These are phyloP conservation scores for Aspergillus floridensis DNA, from an alignment of 2,329 filamentous ascomycete genomes.

Conservation along the genomic window DNA sequence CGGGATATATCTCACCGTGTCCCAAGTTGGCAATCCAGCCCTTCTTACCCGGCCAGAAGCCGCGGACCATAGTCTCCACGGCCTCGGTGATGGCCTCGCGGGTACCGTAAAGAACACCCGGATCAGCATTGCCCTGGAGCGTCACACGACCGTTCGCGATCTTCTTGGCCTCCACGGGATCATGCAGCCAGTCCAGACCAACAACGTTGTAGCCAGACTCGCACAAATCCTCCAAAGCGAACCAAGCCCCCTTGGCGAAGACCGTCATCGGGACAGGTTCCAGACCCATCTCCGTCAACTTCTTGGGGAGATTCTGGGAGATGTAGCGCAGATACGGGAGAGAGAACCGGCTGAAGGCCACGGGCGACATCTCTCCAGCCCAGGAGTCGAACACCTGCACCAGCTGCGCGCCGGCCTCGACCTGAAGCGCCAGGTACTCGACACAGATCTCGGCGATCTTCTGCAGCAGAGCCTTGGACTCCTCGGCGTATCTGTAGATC, in stretches of 20 bases:
- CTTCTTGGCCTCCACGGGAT: slow-evolving; percentile 77
- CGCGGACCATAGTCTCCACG: slow-evolving; percentile 81
- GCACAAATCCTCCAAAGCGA: slow-evolving; percentile 83
- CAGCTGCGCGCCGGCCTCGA: slow-evolving; percentile 89
- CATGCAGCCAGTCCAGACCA: slow-evolving; percentile 91
- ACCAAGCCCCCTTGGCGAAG: slow-evolving; percentile 97
- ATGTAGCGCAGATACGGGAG: slow-evolving; percentile 86
- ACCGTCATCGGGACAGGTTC: slow-evolving; percentile 93
- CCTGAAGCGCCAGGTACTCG: slow-evolving; percentile 88
- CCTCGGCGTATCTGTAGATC: slow-evolving; percentile 85
- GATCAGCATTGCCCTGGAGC: slow-evolving; percentile 93
- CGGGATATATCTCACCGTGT: slow-evolving; percentile 65
- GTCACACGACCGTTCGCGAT: slow-evolving; percentile 76
- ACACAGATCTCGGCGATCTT: slow-evolving; percentile 95
- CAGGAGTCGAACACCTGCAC: slow-evolving; percentile 98
- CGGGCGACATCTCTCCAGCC: slow-evolving; percentile 88
- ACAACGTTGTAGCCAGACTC: slow-evolving; percentile 89
- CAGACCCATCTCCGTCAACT: slow-evolving; percentile 69
- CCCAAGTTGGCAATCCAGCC: slow-evolving; percentile 97
- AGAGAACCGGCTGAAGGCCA: slow-evolving; percentile 78
- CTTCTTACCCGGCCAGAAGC: slow-evolving; percentile 78
- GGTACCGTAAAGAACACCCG: slow-evolving; percentile 85
- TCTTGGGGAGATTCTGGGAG: slow-evolving; percentile 71
- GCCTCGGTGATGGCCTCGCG: slow-evolving; percentile 75
- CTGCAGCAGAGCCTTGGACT: slow-evolving; percentile 75